Conservation (phyloP, 805 yeast species). For the Metschnikowia vanudenii region DNA sequence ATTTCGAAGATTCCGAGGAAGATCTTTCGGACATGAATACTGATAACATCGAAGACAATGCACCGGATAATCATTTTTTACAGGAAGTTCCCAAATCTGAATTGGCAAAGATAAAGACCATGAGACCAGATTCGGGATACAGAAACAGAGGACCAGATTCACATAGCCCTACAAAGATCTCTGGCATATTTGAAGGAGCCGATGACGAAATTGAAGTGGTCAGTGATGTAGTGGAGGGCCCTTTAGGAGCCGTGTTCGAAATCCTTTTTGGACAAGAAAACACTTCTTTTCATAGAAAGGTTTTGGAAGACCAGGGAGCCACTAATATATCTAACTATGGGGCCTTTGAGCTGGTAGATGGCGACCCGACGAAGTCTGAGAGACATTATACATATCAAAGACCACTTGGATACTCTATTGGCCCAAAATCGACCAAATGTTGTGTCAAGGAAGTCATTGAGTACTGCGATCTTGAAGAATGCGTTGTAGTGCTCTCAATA, state of each 20-base stretch:
- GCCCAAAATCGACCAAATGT: slow-evolving; percentile 75
- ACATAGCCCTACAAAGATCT: slow-evolving; percentile 46
- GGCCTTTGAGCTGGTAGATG: slow-evolving; percentile 27
- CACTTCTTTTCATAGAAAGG: slow-evolving; percentile 39
- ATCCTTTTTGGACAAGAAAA: slow-evolving; percentile 61
- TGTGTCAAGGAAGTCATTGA: slow-evolving; percentile 59
- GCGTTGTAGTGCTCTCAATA: slow-evolving; percentile 50
- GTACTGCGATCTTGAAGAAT: slow-evolving; percentile 47
- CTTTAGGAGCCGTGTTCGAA: slow-evolving; percentile 59
- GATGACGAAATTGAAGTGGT: slow-evolving; percentile 54
- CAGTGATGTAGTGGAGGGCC: slow-evolving; percentile 57
- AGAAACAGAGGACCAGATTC: slow-evolving; percentile 38
- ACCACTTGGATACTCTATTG: slow-evolving; percentile 66
- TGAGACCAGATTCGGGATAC: slow-evolving; percentile 40
- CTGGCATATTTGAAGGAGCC: slow-evolving; percentile 11
- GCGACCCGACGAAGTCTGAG: slow-evolving; percentile 35
- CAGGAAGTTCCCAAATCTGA: too few relatives aligned
- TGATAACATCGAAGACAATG: background rate
- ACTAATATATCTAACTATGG: slow-evolving; percentile 48
- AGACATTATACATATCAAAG: slow-evolving; percentile 59
- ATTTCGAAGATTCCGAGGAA: slow-evolving; percentile 11
- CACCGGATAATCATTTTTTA: background rate
- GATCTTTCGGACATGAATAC: slow-evolving; percentile 4
- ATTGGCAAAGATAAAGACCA: slow-evolving; percentile 22
- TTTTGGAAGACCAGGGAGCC: slow-evolving; percentile 63